Conservation (phyloP, 2,329 filamentous ascomycete species). For the Colletotrichum sidae region DNA sequence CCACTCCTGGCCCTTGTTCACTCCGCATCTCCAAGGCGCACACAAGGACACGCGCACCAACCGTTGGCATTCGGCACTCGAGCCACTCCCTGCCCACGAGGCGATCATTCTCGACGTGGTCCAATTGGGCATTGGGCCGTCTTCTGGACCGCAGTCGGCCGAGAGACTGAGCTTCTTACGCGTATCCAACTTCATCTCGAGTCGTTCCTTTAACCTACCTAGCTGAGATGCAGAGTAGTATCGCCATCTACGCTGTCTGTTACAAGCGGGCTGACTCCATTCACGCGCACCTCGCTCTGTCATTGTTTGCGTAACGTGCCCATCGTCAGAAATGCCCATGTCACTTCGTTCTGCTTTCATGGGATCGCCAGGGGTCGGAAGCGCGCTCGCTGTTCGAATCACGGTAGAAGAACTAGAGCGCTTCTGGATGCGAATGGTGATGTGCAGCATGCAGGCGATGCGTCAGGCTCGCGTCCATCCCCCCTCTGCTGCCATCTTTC, state of each 20-base stretch:
- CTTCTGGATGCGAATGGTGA: background rate
- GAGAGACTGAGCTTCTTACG: background rate
- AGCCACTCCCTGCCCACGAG: constrained; percentile 25
- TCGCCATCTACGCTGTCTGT: too few relatives aligned
- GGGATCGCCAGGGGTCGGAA: constrained; percentile 8
- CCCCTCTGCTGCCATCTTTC: too few relatives aligned
- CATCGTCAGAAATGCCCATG: constrained; percentile 7
- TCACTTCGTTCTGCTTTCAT: background rate
- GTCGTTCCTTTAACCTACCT: too few relatives aligned
- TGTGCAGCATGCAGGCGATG: constrained; percentile 22
- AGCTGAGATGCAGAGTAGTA: too few relatives aligned
- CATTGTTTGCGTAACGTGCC: constrained; percentile 2
- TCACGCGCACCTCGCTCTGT: constrained; percentile 2
- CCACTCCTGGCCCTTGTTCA: constrained; percentile 29
- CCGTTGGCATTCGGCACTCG: constrained; percentile 19
- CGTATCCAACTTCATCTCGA: too few relatives aligned
- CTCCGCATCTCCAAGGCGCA: constrained; percentile 13
- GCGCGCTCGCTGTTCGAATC: background rate
- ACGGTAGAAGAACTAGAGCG: background rate
- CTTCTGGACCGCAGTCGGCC: constrained; percentile 8
- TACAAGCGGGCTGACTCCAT: too few relatives aligned
- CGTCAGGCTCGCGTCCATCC: constrained; percentile 3
- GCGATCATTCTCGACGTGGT: background rate
- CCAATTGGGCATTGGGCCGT: too few relatives aligned
- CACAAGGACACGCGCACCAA: constrained; percentile 6